Evolutionary conservation across 192 early-diverging fungal genomes (phyloP).

Genomic region (Phlyctochytrium planicorne): DNA sequence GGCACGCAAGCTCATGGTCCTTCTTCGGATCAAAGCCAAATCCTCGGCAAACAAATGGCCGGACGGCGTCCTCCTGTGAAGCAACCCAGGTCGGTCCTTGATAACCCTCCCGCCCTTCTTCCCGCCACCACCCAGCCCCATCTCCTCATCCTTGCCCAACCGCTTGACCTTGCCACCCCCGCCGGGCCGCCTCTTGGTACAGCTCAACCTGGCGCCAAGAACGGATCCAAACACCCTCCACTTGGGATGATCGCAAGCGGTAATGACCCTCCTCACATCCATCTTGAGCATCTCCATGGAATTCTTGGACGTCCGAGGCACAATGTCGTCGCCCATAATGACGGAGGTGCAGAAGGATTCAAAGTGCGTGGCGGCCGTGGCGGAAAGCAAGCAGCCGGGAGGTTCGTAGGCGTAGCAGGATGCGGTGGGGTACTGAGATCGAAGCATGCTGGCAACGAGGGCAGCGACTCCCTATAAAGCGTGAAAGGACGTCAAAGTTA

Average conservation of each 20-base stretch:
- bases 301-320: constrained; percentile 30
- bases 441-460: constrained; percentile 28
- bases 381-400: constrained; percentile 27
- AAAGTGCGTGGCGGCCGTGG: constrained; percentile 22
- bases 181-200: constrained; percentile 7
- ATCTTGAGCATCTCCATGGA: constrained; percentile 38
- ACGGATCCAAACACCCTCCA: constrained; percentile 35
- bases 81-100: constrained; percentile 12
- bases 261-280: constrained; percentile 32
- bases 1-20: constrained; percentile 13
- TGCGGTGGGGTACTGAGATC: constrained; percentile 23
- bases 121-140: neutral
- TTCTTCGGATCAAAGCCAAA: constrained; percentile 10
- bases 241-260: constrained; percentile 30
- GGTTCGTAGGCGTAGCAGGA: constrained; percentile 34
- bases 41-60: constrained; percentile 19
- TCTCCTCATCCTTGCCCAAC: neutral
- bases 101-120: neutral
- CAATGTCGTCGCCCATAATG: constrained; percentile 41
- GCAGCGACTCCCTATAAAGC: constrained; percentile 42
- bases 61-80: constrained; percentile 21
- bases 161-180: neutral
- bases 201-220: constrained; percentile 15
- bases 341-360: constrained; percentile 41
- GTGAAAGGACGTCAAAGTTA: neutral